A percentile compares a stretch with the other conserved stretches of the same genome.
Evolutionary conservation across 1,284 basidiomycete species (phyloP).

Genomic region (Macrocybe sp.): DNA sequence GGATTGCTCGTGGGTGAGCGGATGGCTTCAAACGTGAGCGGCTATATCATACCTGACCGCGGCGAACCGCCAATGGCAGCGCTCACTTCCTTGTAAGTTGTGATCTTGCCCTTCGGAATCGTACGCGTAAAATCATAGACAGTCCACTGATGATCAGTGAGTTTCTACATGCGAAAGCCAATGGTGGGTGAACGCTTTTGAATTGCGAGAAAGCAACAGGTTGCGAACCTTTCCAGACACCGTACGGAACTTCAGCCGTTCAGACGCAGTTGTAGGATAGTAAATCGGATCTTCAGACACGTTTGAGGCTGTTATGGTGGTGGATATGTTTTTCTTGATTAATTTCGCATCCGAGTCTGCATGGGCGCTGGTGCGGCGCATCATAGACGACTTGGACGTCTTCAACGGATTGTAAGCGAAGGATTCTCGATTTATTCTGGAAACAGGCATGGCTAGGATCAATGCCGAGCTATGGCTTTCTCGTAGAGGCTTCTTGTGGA

Average conservation of each 20-base stretch:
- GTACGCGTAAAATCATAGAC: slow-evolving; percentile 49
- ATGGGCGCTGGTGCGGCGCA: background rate
- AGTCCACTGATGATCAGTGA: slow-evolving; percentile 54
- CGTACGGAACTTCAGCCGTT: slow-evolving; percentile 16
- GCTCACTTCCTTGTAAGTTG: slow-evolving; percentile 54
- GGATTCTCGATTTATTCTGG: background rate
- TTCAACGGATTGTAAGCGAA: slow-evolving; percentile 5
- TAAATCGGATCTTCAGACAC: too few species aligned
- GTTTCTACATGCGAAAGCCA: slow-evolving; percentile 5
- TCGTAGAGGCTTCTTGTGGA: background rate
- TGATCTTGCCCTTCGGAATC: slow-evolving; percentile 48
- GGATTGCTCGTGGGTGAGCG: slow-evolving; percentile 1
- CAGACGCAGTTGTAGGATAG: slow-evolving; percentile 13
- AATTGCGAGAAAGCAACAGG: background rate
- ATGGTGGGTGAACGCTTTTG: background rate
- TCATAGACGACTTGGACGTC: background rate
- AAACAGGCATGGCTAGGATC: background rate
- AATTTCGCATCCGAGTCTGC: background rate
- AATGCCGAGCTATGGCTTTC: too few species aligned
- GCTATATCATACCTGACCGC: slow-evolving; percentile 41
- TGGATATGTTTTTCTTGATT: background rate
- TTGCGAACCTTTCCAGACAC: slow-evolving; percentile 19
- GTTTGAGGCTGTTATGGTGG: background rate
- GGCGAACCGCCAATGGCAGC: slow-evolving; percentile 50
- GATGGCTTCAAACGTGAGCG: background rate